These are phyloP conservation scores for Eutrema heterophyllum DNA, from an alignment of 345 rosid species.

Conservation along the genomic window DNA sequence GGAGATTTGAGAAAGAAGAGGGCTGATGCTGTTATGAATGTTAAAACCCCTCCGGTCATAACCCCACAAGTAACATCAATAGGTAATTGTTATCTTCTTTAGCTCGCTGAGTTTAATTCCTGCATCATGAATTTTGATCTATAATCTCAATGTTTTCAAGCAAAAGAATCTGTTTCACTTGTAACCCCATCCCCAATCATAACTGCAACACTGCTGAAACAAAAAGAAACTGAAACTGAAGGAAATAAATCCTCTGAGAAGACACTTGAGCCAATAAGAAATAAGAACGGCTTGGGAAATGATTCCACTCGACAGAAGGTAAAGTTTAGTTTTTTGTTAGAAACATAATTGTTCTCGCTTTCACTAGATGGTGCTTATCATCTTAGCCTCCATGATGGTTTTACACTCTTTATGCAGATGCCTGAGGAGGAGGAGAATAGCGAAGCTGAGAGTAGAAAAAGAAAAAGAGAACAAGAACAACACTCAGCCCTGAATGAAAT, in stretches of 20 bases:
- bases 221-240: conserved; percentile 25
- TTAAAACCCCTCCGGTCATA: conserved; percentile 16
- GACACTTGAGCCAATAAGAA: background rate
- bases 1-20: background rate
- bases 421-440: background rate
- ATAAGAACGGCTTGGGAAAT: background rate
- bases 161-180: conserved; percentile 19
- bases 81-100: conserved; percentile 12
- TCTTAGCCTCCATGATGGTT: background rate
- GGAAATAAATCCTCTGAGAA: background rate
- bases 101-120: background rate
- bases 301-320: background rate
- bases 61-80: background rate
- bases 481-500: background rate
- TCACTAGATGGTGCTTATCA: background rate
- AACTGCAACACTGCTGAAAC: conserved; percentile 3
- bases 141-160: conserved; percentile 23
- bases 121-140: background rate
- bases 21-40: conserved; percentile 31
- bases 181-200: conserved; percentile 6
- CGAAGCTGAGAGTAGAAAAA: background rate
- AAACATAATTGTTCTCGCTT: background rate
- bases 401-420: background rate
- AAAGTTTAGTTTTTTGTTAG: background rate
- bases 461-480: conserved; percentile 15